Conservation (phyloP, 2,329 filamentous ascomycete species). For the Nigrospora osmanthi region DNA sequence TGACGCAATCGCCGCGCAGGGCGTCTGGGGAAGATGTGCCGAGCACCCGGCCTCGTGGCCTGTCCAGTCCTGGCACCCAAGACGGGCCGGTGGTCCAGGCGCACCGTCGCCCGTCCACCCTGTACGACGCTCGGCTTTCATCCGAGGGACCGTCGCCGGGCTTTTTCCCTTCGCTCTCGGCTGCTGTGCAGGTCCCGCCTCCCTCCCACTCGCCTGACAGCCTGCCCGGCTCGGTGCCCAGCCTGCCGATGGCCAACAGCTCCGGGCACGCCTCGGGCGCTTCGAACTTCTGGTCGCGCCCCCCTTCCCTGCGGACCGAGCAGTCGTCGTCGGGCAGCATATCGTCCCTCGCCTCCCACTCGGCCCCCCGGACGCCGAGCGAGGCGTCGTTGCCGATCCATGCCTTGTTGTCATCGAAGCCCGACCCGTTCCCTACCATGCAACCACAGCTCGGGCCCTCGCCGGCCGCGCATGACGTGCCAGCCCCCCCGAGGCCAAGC, state of each 20-base stretch:
- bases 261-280: conserved; percentile 10
- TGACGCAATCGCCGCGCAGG: conserved; percentile 32
- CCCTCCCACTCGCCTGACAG: conserved; percentile 16
- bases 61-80: conserved; percentile 19
- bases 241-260: conserved; percentile 6
- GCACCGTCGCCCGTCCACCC: conserved; percentile 8
- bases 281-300: conserved; percentile 19
- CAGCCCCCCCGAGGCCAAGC: too few relatives aligned
- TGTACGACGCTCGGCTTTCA: conserved; percentile 8
- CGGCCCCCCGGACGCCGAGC: conserved; percentile 34
- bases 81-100: conserved; percentile 13
- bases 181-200: conserved; percentile 4
- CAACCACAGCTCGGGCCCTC: background rate
- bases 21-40: conserved; percentile 24
- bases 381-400: conserved; percentile 48
- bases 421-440: conserved; percentile 5
- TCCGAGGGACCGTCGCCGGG: background rate
- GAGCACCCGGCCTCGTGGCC: conserved; percentile 11
- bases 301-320: conserved; percentile 36
- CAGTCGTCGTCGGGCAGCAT: conserved; percentile 35
- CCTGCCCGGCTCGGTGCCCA: conserved; percentile 10
- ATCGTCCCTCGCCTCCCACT: conserved; percentile 30
- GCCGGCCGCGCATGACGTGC: too few relatives aligned
- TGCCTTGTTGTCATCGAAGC: conserved; percentile 37
- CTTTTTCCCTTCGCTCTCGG: background rate